Conservation (phyloP, 768 basidiomycete genomes). For the Austroboletus eburneus region DNA sequence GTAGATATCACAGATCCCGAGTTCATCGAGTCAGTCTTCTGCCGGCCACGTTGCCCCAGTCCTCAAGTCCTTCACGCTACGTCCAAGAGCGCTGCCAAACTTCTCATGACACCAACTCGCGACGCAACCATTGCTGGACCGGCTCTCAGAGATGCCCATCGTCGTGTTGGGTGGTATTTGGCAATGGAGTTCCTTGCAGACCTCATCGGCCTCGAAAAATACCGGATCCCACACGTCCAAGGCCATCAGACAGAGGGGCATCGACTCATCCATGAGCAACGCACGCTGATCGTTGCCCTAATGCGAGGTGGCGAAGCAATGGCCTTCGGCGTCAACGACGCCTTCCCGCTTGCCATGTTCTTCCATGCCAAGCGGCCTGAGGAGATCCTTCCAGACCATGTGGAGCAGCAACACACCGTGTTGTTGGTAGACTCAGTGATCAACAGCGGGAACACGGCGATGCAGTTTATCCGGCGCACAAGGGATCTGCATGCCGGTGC, state of each 20-base stretch:
- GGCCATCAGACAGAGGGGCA: slow-evolving; percentile 13
- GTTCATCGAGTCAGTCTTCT: slow-evolving; percentile 13
- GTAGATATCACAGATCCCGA: slow-evolving; percentile 13
- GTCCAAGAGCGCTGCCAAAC: slow-evolving; percentile 11
- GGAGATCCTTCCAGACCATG: slow-evolving; percentile 12
- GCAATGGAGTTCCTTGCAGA: slow-evolving; percentile 16
- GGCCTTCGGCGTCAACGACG: slow-evolving; percentile 12
- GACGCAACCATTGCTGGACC: slow-evolving; percentile 13
- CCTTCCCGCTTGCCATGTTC: slow-evolving; percentile 14
- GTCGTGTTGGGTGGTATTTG: slow-evolving; percentile 15
- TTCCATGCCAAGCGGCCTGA: slow-evolving; percentile 13
- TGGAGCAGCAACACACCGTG: slow-evolving; percentile 11
- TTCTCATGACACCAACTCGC: slow-evolving; percentile 13
- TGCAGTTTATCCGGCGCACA: slow-evolving; percentile 11
- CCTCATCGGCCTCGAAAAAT: slow-evolving; percentile 14
- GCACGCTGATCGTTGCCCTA: slow-evolving; percentile 12
- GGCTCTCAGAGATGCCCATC: slow-evolving; percentile 14
- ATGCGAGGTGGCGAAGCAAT: slow-evolving; percentile 14
- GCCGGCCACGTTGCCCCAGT: slow-evolving; percentile 8
- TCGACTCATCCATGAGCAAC: slow-evolving; percentile 11
- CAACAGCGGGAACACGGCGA: slow-evolving; percentile 11
- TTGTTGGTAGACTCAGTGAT: slow-evolving; percentile 15
- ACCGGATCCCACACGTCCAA: slow-evolving; percentile 13
- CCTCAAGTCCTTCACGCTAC: slow-evolving; percentile 12
- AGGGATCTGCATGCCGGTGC: slow-evolving; percentile 10